Evolutionary conservation across 208 protist genomes (phyloP), one percentile per base, ranked within the genome.

Genomic region (Crithidia expoeki): DNA sequence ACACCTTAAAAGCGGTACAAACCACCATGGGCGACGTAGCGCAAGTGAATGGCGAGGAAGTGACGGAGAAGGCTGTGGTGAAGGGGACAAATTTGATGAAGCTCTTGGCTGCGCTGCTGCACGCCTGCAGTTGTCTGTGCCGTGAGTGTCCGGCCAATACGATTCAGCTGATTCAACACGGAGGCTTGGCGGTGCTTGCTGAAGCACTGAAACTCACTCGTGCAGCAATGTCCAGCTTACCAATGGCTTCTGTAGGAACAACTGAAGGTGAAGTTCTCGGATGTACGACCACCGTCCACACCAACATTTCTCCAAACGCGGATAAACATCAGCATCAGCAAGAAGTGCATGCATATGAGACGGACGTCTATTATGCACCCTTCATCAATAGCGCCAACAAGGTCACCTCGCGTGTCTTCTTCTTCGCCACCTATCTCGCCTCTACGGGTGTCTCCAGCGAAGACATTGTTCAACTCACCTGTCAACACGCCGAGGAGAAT

Each of bases 51-150:
- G 36, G 16, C 2, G 21, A 33, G 16, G 51, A 56, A 7, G 28
- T 16, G 23, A 36, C 51, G 27, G 25, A 16, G 16, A 33, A 47
- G 23, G 19, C 57, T 21, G 38, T 32, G 17, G 3, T 33, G 1
- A 28, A 28, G 14, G 34, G 34, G 4, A 63, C 60, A 50, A 58
- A 27, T 21, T 21, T 52, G 62, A 66, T 74, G 68, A 30, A 34
- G 49, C 51, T 63, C 14, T 33, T 83, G 17, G 88, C 77, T 4
- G 81, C 82, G 4, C 47, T 93, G 4, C 49, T 93, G 61, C 79
- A 90, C 63, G 81, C 78, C 11, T 89, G 84, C 68, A 90, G 88
- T 62, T 90, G 83, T 67, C 63, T 93, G 33, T 90, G 88, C 64
- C 88, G 88, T 42, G 76, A 85, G n/a, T 83, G 69, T 53, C 30